Evolutionary conservation across 2,329 filamentous ascomycete genomes (phyloP), one percentile per base, ranked within the genome.

Genomic region (Xylariaceae sp.): DNA sequence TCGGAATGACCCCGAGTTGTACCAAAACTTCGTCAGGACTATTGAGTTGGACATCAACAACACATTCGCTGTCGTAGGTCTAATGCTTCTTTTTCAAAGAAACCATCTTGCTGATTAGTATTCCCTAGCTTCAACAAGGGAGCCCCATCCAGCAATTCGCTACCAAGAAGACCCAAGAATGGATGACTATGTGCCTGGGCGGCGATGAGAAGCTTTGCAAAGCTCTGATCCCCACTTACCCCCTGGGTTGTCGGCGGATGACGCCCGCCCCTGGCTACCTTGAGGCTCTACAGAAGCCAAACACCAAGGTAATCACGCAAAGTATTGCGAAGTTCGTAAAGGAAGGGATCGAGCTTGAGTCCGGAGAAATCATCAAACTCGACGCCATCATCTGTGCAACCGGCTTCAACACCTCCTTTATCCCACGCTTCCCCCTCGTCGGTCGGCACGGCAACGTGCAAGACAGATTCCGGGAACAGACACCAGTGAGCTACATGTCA

Each of bases 371-470:
- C n/a, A 68, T 81, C 55, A 73, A 79, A 39, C 76, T 82, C 11
- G 84, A 86, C 65, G 76, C 76, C 10, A 78, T 86, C 18, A 74
- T 86, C 52, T 83, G 81, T 60, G 82, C 82, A n/a, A 84, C 81
- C 0, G 81, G 82, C 1, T 84, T 83, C 65, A 77, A 84, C 64
- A 78, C 77, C 4, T 80, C 78, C 1, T 83, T 82, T 67, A 68
- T 74, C 6, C 80, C 81, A 2, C 74, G 77, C 0, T 83, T 82
- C 61, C 80, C 80, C 0, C 69, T 83, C 15, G 68, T 79, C 4
- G 80, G 79, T 8, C 73, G 76, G 18, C 65, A 74, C n/a, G 80
- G 79, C 15, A 79, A 82, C 61, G 73, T 84, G 37, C 79, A 80
- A 61, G 77, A 82, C 44, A 72, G 67, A 13, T 82, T 81, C 79